Percentiles rank a stretch among this genome's conserved stretches.
phyloP scores from a whole-genome alignment of 2,329 filamentous ascomycete species.

The Dactylellina cionopaga region DNA sequence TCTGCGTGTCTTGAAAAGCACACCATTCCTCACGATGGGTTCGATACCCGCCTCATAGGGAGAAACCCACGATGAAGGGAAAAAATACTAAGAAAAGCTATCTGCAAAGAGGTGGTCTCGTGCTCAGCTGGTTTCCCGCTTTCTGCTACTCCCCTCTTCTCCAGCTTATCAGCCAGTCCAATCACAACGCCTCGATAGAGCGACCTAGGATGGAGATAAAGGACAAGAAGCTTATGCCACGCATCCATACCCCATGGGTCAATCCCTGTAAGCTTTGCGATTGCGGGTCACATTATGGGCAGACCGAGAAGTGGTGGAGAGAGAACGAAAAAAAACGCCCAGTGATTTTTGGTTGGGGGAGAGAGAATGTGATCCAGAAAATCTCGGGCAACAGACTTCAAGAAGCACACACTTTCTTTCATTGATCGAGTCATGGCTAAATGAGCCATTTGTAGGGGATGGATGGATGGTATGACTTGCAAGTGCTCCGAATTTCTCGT shows the following conservation, averaged over 20 bases:
- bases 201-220: too few relatives aligned
- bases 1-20: too few relatives aligned
- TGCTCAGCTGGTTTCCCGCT: conserved; percentile 28
- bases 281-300: conserved; percentile 9
- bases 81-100: conserved; percentile 5
- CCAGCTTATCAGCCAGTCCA: conserved; percentile 44
- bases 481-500: too few relatives aligned
- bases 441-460: conserved; percentile 7
- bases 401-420: too few relatives aligned
- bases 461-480: too few relatives aligned
- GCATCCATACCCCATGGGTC: not conserved
- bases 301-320: not conserved
- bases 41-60: too few relatives aligned
- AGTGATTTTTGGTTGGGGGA: not conserved
- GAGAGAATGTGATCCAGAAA: too few relatives aligned
- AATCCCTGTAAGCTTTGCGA: not conserved
- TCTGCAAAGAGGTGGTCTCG: conserved; percentile 1
- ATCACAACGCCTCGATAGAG: conserved; percentile 41
- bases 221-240: too few relatives aligned
- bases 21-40: too few relatives aligned
- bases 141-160: not conserved
- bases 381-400: too few relatives aligned
- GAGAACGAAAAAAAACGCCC: not conserved
- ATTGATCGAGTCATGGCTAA: too few relatives aligned
- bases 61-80: not conserved